Base-by-base conservation (phyloP, 2,329 filamentous ascomycete genomes). In the Arthrobotrys sinensis region DNA sequence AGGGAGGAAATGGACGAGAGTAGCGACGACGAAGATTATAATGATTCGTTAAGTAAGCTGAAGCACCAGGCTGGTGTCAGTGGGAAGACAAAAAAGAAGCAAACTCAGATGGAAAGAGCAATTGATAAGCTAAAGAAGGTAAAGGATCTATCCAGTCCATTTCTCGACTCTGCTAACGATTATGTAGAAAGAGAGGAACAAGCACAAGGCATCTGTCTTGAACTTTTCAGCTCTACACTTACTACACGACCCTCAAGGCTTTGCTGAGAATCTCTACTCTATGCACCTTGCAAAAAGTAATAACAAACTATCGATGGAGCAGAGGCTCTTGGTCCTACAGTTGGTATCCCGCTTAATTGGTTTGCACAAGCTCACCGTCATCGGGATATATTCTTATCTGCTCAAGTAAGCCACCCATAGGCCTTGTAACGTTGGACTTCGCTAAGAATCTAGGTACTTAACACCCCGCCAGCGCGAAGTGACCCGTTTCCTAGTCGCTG, bases 221-320 rank as follows among this genome's bases (percentile, higher is more conserved):
- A 99, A 99, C 86, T 99, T 99, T 84, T 97, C 94, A 0, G 96
- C 96, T 0, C 88, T 99, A 46, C 96, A 99, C 84, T 88, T 99
- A 21, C 88, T 99, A 1, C 93, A 97, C 84, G 94, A 98, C 81
- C 94, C 96, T 0, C 96, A 99, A 84, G 93, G 92, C 0, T 98
- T 98, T 82, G 93, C 94, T 2, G 96, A 99, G 85, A 88, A 89
- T 62, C 87, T 99, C 5, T 99, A 97, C 85, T 89, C 90, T 50
- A 97, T 96, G 84, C 96, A 99, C 82, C 86, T 99, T 48, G 93
- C 97, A 81, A 95, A 92, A 82, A 90, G 91, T 21, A 97, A 94
- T 85, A 90, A 92, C 19, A 96, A 92, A 84, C 87, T 99, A 55
- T 90, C 93, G 11, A 88, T 97, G 21, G 95, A 98, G 80, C 93